Conservation (phyloP, 176 grass and related monocot species). For the Elymus sibiricus region DNA sequence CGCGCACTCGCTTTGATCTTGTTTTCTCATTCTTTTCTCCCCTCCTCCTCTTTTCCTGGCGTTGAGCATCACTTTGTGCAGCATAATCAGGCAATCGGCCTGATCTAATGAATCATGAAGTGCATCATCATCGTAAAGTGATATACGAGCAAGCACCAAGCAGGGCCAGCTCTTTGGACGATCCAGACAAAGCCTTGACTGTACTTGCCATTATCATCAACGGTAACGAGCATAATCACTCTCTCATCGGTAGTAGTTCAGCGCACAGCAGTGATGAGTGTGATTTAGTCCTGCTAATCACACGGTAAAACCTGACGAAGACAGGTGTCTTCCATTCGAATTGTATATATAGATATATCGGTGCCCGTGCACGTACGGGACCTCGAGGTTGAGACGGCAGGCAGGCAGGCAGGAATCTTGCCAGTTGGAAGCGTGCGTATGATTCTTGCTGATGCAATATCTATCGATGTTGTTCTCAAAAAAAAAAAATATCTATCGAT, state of each 20-base stretch:
- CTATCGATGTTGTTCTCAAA: too few relatives aligned
- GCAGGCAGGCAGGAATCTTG: neutral
- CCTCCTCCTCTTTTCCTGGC: neutral
- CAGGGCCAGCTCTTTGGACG: neutral
- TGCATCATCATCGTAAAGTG: neutral
- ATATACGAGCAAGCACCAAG: too few relatives aligned
- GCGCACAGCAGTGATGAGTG: too few relatives aligned
- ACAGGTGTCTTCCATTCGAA: too few relatives aligned
- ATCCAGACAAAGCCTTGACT: neutral
- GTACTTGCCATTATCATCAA: neutral
- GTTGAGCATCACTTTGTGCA: neutral
- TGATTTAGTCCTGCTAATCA: too few relatives aligned
- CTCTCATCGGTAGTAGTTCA: too few relatives aligned
- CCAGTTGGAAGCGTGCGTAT: neutral
- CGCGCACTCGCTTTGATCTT: neutral
- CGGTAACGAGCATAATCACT: neutral
- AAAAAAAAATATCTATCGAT: too few relatives aligned
- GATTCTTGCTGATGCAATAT: neutral
- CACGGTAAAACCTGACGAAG: too few relatives aligned
- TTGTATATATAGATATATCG: too few relatives aligned
- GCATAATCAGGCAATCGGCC: too few relatives aligned
- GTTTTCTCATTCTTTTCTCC: neutral
- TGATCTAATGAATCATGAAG: neutral
- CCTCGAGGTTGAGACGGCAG: neutral
- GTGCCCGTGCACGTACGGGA: too few relatives aligned